Base-by-base conservation (phyloP, 2,329 filamentous ascomycete species). In the Moelleriella libera region DNA sequence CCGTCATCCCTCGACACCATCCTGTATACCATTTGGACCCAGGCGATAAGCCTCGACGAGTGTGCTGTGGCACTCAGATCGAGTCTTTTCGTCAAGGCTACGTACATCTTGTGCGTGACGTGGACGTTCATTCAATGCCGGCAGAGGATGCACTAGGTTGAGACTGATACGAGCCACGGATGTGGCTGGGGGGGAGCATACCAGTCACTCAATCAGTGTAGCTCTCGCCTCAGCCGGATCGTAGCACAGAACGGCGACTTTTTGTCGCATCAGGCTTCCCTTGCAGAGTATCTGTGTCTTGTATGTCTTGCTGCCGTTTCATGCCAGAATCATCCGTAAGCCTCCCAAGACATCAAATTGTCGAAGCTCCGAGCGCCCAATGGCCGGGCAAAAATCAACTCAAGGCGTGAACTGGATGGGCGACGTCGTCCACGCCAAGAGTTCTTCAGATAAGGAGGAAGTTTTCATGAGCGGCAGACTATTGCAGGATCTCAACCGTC, bases 401-500 rank as follows among this genome's bases (percentile, higher is more conserved):
- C 34, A 37, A 9, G 34, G 34, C 34, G 8, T 37, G 3, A 8
- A 37, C 12, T 12, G 34, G 34, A 12, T 12, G 12, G 8, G 34
- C 34, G 8, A 37, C 3, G 3, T 37, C 8, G 8, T 9, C 12
- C 34, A 9, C 4, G 21, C 21, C 21, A 21, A 21, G 21, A 21
- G 21, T 21, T 21, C 3, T 21, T 21, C 21, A 21, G 21, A 21
- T 21, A 21, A 21, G 21, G 21, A 21, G 21, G 21, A 21, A 21
- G 21, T 21, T 21, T 21, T 21, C 0, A 21, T 21, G 21, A 21
- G 21, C 21, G 2, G 21, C 21, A 21, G 21, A 21, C 3, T 21
- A 21, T 21, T 21, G 21, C 21, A 21, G 21, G 21, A 21, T 46
- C 8, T 37, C 28, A 64, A 10, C 54, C 56, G 8, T 73, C 71